A percentile compares a stretch with the other conserved stretches of the same genome.
phyloP scores from a whole-genome alignment of 2,329 filamentous ascomycete genomes.

The Colletotrichum orchidophilum region DNA sequence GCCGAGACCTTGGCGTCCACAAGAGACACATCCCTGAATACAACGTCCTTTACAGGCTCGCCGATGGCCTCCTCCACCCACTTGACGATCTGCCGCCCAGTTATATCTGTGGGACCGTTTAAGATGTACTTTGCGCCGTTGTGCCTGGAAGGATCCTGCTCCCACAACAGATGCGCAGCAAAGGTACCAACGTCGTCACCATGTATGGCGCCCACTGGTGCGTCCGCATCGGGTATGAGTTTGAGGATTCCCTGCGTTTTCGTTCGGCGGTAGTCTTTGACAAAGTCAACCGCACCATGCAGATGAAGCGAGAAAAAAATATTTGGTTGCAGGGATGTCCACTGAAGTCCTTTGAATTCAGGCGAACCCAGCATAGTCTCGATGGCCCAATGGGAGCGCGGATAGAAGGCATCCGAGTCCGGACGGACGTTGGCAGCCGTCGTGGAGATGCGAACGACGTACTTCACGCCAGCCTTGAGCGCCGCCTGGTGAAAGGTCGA shows the following conservation, averaged over 20 bases:
- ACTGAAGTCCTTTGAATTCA: slow-evolving; percentile 46
- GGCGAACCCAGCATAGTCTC: slow-evolving; percentile 47
- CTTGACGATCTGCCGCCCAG: slow-evolving; percentile 44
- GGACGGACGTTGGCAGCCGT: slow-evolving; percentile 48
- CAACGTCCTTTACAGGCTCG: slow-evolving; percentile 39
- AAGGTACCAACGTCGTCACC: slow-evolving; percentile 45
- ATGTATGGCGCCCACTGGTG: slow-evolving; percentile 43
- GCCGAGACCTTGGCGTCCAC: slow-evolving; percentile 38
- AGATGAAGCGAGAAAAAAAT: slow-evolving; percentile 34
- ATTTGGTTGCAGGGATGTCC: slow-evolving; percentile 52
- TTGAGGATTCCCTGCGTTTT: slow-evolving; percentile 42
- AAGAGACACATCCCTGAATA: slow-evolving; percentile 43
- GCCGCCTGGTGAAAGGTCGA: slow-evolving; percentile 46
- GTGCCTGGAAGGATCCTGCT: slow-evolving; percentile 41
- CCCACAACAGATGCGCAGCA: slow-evolving; percentile 46
- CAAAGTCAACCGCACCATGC: slow-evolving; percentile 37
- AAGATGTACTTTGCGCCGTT: slow-evolving; percentile 47
- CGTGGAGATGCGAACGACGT: slow-evolving; percentile 54
- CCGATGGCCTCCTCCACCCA: slow-evolving; percentile 47
- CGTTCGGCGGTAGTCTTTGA: slow-evolving; percentile 45
- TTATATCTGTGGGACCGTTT: slow-evolving; percentile 51
- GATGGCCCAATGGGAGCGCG: slow-evolving; percentile 51
- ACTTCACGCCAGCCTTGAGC: slow-evolving; percentile 48
- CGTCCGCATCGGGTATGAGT: slow-evolving; percentile 41
- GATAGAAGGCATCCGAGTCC: slow-evolving; percentile 45